Evolutionary conservation across 768 basidiomycete species (phyloP).

Genomic region (Porpolomopsis calyptriformis): DNA sequence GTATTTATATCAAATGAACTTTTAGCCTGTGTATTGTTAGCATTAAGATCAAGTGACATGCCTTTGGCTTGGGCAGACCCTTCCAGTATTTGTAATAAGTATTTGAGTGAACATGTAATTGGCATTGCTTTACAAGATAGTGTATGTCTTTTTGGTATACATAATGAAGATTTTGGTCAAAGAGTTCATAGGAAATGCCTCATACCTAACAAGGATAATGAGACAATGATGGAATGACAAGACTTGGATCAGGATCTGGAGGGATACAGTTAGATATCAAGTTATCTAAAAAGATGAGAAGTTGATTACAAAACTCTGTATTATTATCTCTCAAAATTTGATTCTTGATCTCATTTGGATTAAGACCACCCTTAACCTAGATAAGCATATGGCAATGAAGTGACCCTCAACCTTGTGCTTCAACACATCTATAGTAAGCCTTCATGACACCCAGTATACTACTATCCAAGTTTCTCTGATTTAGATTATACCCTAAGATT

Average conservation of each 20-base stretch:
- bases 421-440: conserved; percentile 31
- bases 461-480: conserved; percentile 7
- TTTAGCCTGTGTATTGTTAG: conserved; percentile 6
- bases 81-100: conserved; percentile 32
- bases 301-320: conserved; percentile 9
- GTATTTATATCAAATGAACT: conserved; percentile 20
- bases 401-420: conserved; percentile 29
- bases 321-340: conserved; percentile 7
- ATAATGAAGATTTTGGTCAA: not conserved
- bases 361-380: conserved; percentile 26
- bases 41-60: conserved; percentile 22
- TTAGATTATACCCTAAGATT: conserved; percentile 17
- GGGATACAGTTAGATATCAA: conserved; percentile 19
- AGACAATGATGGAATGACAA: conserved; percentile 1
- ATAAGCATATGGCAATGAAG: conserved; percentile 33
- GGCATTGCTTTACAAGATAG: conserved; percentile 17
- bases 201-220: conserved; percentile 16
- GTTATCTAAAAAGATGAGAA: conserved; percentile 18
- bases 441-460: conserved; percentile 25
- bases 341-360: conserved; percentile 21
- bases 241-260: conserved; percentile 4
- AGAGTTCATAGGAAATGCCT: not conserved
- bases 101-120: conserved; percentile 22
- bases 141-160: conserved; percentile 15
- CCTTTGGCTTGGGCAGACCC: conserved; percentile 11